Evolutionary conservation across 371 early-diverging fungal genomes (phyloP).

Genomic region (Fennellomyces sp.): DNA sequence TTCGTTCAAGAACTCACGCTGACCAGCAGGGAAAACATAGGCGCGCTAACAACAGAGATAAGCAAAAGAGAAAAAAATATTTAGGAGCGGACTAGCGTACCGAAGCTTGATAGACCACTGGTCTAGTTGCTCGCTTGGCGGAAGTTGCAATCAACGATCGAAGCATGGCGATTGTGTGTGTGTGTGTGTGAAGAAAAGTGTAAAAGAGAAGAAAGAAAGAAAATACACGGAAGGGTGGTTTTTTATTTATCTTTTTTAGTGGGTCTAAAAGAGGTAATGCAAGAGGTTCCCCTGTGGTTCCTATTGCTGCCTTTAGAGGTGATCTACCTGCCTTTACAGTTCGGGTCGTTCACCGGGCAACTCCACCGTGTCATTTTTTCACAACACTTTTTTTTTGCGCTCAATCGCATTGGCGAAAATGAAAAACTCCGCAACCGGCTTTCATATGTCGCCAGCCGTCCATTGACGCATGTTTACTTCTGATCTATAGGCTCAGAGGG

Average conservation of each 20-base stretch:
- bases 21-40: constrained; percentile 67
- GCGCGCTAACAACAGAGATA: constrained; percentile 39
- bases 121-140: constrained; percentile 17
- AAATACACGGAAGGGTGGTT: constrained; percentile 10
- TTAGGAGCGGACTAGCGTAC: constrained; percentile 14
- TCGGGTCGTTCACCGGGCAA: constrained; percentile 42
- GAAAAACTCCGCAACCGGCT: too few relatives aligned
- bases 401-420: background rate
- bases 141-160: constrained; percentile 30
- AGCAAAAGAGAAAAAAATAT: background rate
- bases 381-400: background rate
- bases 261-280: constrained; percentile 35
- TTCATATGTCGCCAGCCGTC: too few relatives aligned
- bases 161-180: constrained; percentile 28
- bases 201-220: constrained; percentile 16
- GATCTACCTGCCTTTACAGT: constrained; percentile 15
- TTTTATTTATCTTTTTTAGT: constrained; percentile 11
- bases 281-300: constrained; percentile 1
- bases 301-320: constrained; percentile 12
- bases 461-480: too few relatives aligned
- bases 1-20: constrained; percentile 71
- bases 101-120: constrained; percentile 22
- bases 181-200: background rate
- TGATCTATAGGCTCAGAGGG: too few relatives aligned
- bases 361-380: constrained; percentile 48